These are phyloP conservation scores for Trichophyton simii DNA, from an alignment of 2,329 filamentous ascomycete species.

Conservation along the genomic window DNA sequence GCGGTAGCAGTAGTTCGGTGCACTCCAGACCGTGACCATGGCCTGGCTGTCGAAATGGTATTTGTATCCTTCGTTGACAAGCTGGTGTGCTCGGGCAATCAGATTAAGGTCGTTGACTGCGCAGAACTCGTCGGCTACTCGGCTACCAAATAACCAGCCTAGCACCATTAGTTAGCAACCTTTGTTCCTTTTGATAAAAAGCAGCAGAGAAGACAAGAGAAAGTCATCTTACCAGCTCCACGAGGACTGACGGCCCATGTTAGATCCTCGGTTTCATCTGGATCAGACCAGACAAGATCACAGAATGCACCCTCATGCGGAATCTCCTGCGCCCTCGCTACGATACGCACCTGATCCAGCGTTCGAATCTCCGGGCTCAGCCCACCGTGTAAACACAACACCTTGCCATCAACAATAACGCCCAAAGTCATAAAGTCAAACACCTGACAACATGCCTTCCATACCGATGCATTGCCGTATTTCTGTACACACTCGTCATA, in stretches of 20 bases:
- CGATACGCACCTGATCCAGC: slow-evolving; percentile 83
- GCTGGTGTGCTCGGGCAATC: slow-evolving; percentile 89
- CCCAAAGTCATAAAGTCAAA: slow-evolving; percentile 98
- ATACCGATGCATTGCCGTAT: slow-evolving; percentile 97
- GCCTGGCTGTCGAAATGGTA: slow-evolving; percentile 92
- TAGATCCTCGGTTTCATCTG: slow-evolving; percentile 75
- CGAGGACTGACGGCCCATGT: slow-evolving; percentile 84
- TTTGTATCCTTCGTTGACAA: slow-evolving; percentile 99
- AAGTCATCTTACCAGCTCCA: slow-evolving; percentile 58
- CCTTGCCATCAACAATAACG: slow-evolving; percentile 96
- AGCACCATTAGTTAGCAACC: background rate
- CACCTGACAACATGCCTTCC: slow-evolving; percentile 98
- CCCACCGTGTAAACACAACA: slow-evolving; percentile 96
- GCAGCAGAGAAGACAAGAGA: slow-evolving; percentile 22
- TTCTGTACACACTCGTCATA: slow-evolving; percentile 98
- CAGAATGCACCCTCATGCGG: slow-evolving; percentile 98
- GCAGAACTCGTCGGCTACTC: slow-evolving; percentile 69
- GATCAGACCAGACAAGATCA: slow-evolving; percentile 94
- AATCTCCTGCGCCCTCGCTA: slow-evolving; percentile 96
- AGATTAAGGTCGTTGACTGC: slow-evolving; percentile 96
- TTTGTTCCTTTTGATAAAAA: background rate
- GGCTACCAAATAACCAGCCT: slow-evolving; percentile 15
- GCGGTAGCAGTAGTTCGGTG: slow-evolving; percentile 93
- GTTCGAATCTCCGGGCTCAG: slow-evolving; percentile 93
- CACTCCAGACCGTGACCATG: slow-evolving; percentile 86